Percentiles rank a stretch among this genome's conserved stretches.
Conservation (phyloP, 371 early-diverging fungal genomes). For the Syncephalastrum racemosum region DNA sequence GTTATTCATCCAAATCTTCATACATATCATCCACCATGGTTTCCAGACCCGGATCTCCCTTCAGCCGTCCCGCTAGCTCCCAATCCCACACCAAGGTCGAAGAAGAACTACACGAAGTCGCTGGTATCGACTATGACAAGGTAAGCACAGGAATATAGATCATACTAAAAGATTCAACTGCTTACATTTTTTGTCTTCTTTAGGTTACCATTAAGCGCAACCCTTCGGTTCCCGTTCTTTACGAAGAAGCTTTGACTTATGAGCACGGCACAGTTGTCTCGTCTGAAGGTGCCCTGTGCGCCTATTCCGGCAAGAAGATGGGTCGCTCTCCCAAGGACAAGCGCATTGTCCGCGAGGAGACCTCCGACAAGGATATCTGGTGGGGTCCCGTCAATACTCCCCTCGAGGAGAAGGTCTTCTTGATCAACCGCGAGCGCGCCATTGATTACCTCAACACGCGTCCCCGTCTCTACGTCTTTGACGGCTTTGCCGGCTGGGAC, state of each 20-base stretch:
- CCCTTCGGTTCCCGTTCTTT: conserved; percentile 80
- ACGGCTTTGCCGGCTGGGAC: conserved; percentile 95
- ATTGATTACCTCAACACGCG: conserved; percentile 96
- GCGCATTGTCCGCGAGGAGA: conserved; percentile 92
- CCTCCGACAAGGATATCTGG: conserved; percentile 87
- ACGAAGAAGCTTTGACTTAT: conserved; percentile 91
- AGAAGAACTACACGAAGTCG: conserved; percentile 46
- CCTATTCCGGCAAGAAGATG: conserved; percentile 89
- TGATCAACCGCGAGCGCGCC: conserved; percentile 94
- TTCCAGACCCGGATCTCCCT: conserved; percentile 36
- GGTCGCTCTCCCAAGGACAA: conserved; percentile 92
- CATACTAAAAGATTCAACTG: background rate
- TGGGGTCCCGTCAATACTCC: conserved; percentile 98
- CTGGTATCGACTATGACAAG: conserved; percentile 55
- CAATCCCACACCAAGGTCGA: conserved; percentile 48
- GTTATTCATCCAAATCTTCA: conserved; percentile 4
- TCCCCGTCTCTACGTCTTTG: conserved; percentile 91
- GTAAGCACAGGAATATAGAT: conserved; percentile 8
- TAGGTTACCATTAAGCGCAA: conserved; percentile 65
- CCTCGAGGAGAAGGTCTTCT: conserved; percentile 85
- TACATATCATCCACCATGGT: conserved; percentile 12
- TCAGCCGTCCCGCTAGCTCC: conserved; percentile 34
- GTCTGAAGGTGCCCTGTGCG: conserved; percentile 87
- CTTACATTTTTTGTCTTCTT: background rate
- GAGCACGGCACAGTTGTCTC: conserved; percentile 90